Evolutionary conservation across 441 rosid species (phyloP).

Genomic region (Eutrema salsugineum): DNA sequence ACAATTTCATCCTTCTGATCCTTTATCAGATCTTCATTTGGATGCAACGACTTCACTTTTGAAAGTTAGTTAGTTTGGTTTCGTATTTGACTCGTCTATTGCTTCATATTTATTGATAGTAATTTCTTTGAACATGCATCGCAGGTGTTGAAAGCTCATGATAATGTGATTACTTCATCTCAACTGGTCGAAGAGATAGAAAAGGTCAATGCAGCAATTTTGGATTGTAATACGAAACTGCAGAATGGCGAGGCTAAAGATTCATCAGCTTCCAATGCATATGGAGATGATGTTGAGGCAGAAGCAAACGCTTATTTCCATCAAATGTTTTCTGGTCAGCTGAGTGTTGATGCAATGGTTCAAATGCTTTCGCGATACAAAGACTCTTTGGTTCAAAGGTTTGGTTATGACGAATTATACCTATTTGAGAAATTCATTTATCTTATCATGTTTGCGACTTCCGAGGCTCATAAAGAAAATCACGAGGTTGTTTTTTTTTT

Average conservation of each 20-base stretch:
- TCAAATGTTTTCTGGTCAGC: conserved; percentile 86
- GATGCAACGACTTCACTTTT: conserved; percentile 61
- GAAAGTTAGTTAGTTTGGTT: conserved; percentile 53
- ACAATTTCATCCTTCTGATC: conserved; percentile 61
- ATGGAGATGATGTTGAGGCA: conserved; percentile 80
- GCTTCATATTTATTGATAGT: neutral
- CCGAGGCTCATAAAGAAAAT: neutral
- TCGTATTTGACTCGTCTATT: neutral
- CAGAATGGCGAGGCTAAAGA: conserved; percentile 79
- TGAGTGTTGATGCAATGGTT: conserved; percentile 90
- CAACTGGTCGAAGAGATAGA: conserved; percentile 79
- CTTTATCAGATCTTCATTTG: conserved; percentile 55
- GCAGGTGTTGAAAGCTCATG: conserved; percentile 77
- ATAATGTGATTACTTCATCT: conserved; percentile 41
- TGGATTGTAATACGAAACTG: conserved; percentile 57
- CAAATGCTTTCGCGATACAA: conserved; percentile 95
- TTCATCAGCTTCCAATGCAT: conserved; percentile 67
- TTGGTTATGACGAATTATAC: neutral
- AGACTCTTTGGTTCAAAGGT: conserved; percentile 87
- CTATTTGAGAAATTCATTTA: conserved; percentile 5
- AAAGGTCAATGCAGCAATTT: conserved; percentile 48
- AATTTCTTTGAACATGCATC: conserved; percentile 1
- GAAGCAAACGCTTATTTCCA: conserved; percentile 98
- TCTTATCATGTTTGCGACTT: neutral
- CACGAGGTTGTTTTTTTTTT: neutral